Base-by-base conservation (phyloP, 2,329 filamentous ascomycete genomes). In the Diaporthe vexans region DNA sequence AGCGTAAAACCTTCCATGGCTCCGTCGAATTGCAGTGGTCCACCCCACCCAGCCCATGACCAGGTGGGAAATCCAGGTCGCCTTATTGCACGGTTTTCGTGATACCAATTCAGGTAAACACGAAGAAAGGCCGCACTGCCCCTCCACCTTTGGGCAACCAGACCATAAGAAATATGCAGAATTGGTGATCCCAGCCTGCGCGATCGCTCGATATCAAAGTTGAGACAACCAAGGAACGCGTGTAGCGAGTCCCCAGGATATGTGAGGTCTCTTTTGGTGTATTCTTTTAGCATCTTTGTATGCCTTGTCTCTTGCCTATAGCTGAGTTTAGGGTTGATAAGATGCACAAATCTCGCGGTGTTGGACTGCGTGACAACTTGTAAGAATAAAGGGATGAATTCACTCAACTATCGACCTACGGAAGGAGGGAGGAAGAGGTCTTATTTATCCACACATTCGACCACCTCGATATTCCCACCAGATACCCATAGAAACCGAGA, bases 1-100 rank as follows among this genome's bases (percentile, higher is more conserved):
- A n/a, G n/a, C n/a, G n/a, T n/a, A n/a, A n/a, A n/a, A n/a, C n/a
- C 43, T 46, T 15, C 5, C 15, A 2, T 0, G 15, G 0, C 2
- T 4, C 0, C 13, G 1, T 15, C 37, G 37, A 40, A 46, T 46
- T 19, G 1, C 43, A 46, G 8, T 8, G 15, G 17, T 26, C 52
- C 52, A 11, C 8, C 52, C 52, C 52, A 56, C 4, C 52, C 52
- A 21, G 52, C 15, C 52, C 26, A 56, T 33, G 52, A 2, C 52
- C 52, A 56, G 52, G 7, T 56, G 17, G 52, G 52, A 19, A 56
- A 56, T 11, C 10, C 52, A 11, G 7, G 17, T 2, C 26, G 15
- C 19, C 52, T 56, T 21, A 19, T 1, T 24, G 17, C 15, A 1
- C 17, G 52, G 4, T 2, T 13, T 56, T 21, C 2, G 8, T 56